Conservation (phyloP, 306 rosid species). For the Arachis stenosperma region DNA sequence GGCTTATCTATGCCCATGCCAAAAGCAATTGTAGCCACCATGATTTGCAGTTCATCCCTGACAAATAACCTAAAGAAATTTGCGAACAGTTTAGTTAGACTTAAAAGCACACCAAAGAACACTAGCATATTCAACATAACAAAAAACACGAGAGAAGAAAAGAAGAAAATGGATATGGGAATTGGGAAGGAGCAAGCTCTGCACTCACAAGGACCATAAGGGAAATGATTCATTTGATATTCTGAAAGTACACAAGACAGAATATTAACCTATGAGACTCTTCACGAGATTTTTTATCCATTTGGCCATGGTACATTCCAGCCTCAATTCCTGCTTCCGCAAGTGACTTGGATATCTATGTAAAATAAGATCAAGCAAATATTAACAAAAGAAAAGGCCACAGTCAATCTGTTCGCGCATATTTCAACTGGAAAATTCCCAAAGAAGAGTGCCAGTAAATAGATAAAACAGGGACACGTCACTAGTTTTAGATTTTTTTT, state of each 20-base stretch:
- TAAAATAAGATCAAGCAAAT: conserved; percentile 34
- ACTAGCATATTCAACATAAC: conserved; percentile 30
- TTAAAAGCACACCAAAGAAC: background rate
- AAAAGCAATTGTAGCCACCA: conserved; percentile 96
- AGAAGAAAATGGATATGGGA: background rate
- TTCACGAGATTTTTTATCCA: conserved; percentile 69
- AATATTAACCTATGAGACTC: conserved; percentile 80
- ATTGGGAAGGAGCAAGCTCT: conserved; percentile 22
- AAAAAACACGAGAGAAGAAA: conserved; percentile 6
- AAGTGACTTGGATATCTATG: conserved; percentile 67
- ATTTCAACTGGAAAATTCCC: conserved; percentile 26
- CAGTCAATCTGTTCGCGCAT: conserved; percentile 25
- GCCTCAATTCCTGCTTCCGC: conserved; percentile 64
- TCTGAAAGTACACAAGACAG: conserved; percentile 37
- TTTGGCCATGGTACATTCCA: conserved; percentile 85
- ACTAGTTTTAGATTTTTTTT: conserved; percentile 17
- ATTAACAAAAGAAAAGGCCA: conserved; percentile 28
- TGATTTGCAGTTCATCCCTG: conserved; percentile 76
- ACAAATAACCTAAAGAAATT: conserved; percentile 68
- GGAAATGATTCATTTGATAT: conserved; percentile 30
- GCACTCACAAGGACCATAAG: conserved; percentile 32
- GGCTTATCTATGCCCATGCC: conserved; percentile 99
- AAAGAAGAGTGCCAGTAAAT: conserved; percentile 16
- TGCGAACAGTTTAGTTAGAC: conserved; percentile 31
- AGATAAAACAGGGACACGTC: conserved; percentile 15